Evolutionary conservation across 257 asterid genomes (phyloP).

Genomic region (Marsdenia floribunda): DNA sequence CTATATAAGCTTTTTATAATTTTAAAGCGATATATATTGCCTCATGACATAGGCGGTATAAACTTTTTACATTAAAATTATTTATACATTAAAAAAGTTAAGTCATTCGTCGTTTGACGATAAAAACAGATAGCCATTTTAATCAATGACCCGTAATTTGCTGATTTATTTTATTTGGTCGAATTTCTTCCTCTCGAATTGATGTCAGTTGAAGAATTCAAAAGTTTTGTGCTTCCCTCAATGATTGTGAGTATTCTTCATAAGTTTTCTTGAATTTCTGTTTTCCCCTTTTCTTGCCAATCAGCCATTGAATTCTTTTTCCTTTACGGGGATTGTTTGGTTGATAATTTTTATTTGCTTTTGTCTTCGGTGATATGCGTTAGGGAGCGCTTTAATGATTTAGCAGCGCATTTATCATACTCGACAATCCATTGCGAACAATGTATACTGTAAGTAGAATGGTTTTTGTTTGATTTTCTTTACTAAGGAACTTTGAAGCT

Average conservation of each 20-base stretch:
- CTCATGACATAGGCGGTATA: too few relatives aligned
- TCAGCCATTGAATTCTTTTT: not conserved
- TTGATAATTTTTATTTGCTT: slow-evolving; percentile 13
- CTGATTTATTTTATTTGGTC: too few relatives aligned
- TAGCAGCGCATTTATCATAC: slow-evolving; percentile 35
- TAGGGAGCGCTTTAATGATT: slow-evolving; percentile 58
- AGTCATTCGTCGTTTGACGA: too few relatives aligned
- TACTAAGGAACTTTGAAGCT: not conserved
- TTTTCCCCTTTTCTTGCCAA: not conserved
- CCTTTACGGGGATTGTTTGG: not conserved
- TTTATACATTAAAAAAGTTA: too few relatives aligned
- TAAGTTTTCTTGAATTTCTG: slow-evolving; percentile 5
- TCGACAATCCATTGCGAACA: slow-evolving; percentile 70
- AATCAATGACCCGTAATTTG: too few relatives aligned
- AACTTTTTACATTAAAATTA: too few relatives aligned
- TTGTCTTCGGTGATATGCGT: slow-evolving; percentile 25
- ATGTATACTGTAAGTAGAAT: slow-evolving; percentile 55
- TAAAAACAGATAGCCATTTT: too few relatives aligned
- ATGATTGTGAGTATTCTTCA: slow-evolving; percentile 55
- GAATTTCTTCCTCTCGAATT: too few relatives aligned
- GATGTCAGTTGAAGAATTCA: not conserved
- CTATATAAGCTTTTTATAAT: too few relatives aligned
- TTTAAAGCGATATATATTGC: too few relatives aligned
- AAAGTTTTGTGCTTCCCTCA: slow-evolving; percentile 32
- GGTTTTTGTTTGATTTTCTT: slow-evolving; percentile 7